Conservation (phyloP, 805 yeast species). For the Sugiyamaella qingdaonensis region DNA sequence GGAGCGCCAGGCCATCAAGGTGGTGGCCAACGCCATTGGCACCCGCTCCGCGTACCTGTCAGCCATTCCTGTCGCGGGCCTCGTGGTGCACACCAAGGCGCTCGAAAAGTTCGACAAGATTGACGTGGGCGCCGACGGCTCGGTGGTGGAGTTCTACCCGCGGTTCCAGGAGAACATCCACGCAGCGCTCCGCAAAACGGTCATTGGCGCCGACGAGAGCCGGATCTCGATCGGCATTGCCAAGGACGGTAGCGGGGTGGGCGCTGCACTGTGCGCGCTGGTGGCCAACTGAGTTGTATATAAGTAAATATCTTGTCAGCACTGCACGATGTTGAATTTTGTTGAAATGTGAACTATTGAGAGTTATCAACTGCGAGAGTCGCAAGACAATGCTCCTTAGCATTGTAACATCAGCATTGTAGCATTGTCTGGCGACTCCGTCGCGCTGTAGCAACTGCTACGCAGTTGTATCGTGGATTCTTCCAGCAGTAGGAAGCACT, state of each 20-base stretch:
- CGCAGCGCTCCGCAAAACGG: conserved; percentile 54
- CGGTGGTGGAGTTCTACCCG: conserved; percentile 90
- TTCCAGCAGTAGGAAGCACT: too few species aligned
- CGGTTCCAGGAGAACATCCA: conserved; percentile 77
- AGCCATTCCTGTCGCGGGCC: conserved; percentile 86
- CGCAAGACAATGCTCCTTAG: too few species aligned
- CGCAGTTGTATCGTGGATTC: too few species aligned
- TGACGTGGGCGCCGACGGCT: conserved; percentile 94
- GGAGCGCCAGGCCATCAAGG: conserved; percentile 73
- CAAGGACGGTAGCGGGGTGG: conserved; percentile 95
- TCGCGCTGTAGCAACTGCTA: too few species aligned
- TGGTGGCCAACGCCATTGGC: conserved; percentile 72
- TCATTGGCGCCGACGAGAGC: conserved; percentile 71
- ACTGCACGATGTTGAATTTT: too few species aligned
- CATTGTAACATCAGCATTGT: too few species aligned
- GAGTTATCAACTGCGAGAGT: too few species aligned
- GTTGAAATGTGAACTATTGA: too few species aligned
- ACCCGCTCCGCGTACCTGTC: conserved; percentile 86
- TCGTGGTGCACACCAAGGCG: conserved; percentile 62
- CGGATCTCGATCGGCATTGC: conserved; percentile 76
- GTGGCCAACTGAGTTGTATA: conserved; percentile 22
- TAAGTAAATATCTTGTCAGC: background rate
- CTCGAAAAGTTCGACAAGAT: conserved; percentile 67
- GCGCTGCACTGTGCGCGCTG: conserved; percentile 90
- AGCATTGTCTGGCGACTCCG: too few species aligned